Conservation (phyloP, 176 grass and related monocot species). For the Paspalum notatum region DNA sequence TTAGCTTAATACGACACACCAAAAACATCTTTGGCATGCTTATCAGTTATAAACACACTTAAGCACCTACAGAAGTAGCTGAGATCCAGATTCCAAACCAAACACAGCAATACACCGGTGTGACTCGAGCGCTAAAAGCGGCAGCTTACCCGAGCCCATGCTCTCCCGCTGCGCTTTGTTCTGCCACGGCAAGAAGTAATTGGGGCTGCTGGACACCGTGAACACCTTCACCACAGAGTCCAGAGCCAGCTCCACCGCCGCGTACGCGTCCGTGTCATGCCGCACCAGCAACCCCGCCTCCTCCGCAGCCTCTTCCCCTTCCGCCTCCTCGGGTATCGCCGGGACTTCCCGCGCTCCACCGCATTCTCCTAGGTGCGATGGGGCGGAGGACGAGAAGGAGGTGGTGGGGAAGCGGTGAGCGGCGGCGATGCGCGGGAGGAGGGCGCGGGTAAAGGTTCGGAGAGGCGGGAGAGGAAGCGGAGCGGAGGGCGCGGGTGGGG, state of each 20-base stretch:
- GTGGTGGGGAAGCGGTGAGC: constrained; percentile 26
- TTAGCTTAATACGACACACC: too few species aligned
- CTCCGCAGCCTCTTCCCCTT: constrained; percentile 30
- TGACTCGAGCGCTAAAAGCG: neutral
- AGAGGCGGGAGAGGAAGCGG: constrained; percentile 28
- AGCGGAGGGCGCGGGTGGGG: neutral
- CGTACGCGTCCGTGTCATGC: constrained; percentile 81
- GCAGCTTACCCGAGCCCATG: constrained; percentile 81
- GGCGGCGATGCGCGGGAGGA: constrained; percentile 41
- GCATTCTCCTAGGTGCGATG: constrained; percentile 32
- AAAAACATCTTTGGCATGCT: too few species aligned
- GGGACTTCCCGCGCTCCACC: constrained; percentile 18
- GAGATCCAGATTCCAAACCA: constrained; percentile 25
- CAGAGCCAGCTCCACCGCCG: constrained; percentile 85
- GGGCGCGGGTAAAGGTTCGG: constrained; percentile 35
- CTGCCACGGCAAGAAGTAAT: constrained; percentile 97
- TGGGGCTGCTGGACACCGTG: constrained; percentile 93
- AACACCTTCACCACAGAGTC: constrained; percentile 99
- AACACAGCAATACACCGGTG: neutral
- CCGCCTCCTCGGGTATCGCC: constrained; percentile 23
- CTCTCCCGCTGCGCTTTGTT: constrained; percentile 98
- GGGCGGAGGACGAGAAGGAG: neutral
- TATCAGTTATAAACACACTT: neutral
- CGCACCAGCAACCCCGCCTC: constrained; percentile 32
- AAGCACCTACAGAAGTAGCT: neutral